phyloP scores from a whole-genome alignment of 2,329 filamentous ascomycete species.

The Neonectria punicea region DNA sequence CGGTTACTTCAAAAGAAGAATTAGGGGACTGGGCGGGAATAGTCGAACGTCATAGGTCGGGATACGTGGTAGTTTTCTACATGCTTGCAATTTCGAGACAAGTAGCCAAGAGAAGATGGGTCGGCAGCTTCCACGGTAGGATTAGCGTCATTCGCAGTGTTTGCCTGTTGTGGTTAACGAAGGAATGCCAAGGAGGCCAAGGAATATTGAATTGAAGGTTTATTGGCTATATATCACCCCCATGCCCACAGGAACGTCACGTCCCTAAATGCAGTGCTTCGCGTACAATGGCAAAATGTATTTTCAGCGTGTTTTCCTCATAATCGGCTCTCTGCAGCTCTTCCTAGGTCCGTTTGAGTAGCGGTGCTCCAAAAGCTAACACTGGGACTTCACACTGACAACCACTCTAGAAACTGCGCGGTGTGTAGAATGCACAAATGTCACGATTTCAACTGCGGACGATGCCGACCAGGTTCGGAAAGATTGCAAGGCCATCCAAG shows the following conservation, averaged over 20 bases:
- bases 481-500: constrained; percentile 12
- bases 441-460: constrained; percentile 9
- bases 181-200: neutral
- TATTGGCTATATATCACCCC: neutral
- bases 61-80: neutral
- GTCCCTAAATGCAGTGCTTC: neutral
- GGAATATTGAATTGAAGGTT: neutral
- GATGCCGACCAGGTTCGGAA: constrained; percentile 10
- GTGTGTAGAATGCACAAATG: neutral
- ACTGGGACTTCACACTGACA: neutral
- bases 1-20: no score
- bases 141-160: neutral
- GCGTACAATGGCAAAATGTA: neutral
- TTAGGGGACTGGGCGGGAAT: neutral
- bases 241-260: neutral
- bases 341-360: neutral
- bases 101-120: neutral
- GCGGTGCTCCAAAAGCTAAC: no score
- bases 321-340: neutral
- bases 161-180: neutral
- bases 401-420: neutral
- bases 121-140: neutral
- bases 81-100: neutral
- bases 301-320: neutral
- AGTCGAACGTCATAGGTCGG: neutral